Conservation (phyloP, 1,284 basidiomycete genomes). For the Tilletiaria anomala region DNA sequence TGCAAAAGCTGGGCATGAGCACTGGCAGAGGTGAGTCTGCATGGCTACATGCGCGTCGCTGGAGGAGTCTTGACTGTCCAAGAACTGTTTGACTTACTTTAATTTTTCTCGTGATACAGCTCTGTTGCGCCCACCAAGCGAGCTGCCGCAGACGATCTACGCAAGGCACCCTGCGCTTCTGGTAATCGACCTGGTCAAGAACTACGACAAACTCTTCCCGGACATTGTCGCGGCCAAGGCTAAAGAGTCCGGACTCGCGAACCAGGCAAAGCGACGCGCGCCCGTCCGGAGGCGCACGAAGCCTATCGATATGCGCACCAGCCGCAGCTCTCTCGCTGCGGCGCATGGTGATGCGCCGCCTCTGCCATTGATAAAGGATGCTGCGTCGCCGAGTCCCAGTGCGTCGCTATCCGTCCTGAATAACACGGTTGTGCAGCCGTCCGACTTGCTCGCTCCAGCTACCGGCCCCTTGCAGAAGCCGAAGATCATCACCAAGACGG, state of each 20-base stretch:
- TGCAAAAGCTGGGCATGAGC: slow-evolving; percentile 71
- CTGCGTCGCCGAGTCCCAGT: too few species aligned
- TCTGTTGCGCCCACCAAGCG: slow-evolving; percentile 64
- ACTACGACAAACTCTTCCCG: slow-evolving; percentile 63
- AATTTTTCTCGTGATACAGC: slow-evolving; percentile 42
- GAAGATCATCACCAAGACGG: slow-evolving; percentile 44
- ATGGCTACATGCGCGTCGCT: too few species aligned
- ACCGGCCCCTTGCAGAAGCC: slow-evolving; percentile 2
- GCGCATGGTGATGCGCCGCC: slow-evolving; percentile 12
- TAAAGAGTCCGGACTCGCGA: slow-evolving; percentile 53
- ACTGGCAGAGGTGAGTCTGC: slow-evolving; percentile 68
- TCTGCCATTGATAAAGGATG: too few species aligned
- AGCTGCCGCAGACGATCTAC: slow-evolving; percentile 69
- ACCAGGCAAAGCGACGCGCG: slow-evolving; percentile 45
- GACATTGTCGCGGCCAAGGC: slow-evolving; percentile 67
- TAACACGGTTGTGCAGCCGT: slow-evolving; percentile 8
- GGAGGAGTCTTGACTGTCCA: not conserved
- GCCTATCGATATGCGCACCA: slow-evolving; percentile 58
- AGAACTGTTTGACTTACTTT: not conserved
- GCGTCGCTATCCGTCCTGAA: too few species aligned
- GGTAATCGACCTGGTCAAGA: slow-evolving; percentile 59
- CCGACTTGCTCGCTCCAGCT: slow-evolving; percentile 1
- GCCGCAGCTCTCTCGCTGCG: slow-evolving; percentile 18
- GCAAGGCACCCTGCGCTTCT: slow-evolving; percentile 58
- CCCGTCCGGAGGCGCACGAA: slow-evolving; percentile 73